phyloP scores from a whole-genome alignment of 768 basidiomycete genomes.

The Zangia roseola region DNA sequence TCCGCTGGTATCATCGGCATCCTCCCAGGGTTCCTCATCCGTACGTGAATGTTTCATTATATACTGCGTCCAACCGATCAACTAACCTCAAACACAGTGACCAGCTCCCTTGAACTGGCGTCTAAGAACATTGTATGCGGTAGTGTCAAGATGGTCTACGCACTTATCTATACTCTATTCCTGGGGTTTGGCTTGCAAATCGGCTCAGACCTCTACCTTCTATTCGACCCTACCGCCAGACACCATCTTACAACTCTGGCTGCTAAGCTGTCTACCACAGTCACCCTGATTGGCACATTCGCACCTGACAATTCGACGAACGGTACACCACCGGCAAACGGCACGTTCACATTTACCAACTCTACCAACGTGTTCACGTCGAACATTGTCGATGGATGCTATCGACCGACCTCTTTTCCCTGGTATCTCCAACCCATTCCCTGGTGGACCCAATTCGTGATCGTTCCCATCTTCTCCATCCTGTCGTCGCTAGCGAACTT shows the following conservation, averaged over 20 bases:
- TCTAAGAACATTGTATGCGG: conserved; percentile 85
- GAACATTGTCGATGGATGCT: conserved; percentile 67
- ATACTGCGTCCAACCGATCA: not conserved
- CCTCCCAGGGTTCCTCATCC: conserved; percentile 83
- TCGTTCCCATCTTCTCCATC: conserved; percentile 73
- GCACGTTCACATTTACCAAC: conserved; percentile 69
- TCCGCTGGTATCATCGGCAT: conserved; percentile 86
- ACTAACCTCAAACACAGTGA: conserved; percentile 46
- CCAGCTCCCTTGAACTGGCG: conserved; percentile 78
- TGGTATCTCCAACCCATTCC: conserved; percentile 88
- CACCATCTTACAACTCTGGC: conserved; percentile 53
- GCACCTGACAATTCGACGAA: conserved; percentile 50
- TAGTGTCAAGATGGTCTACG: conserved; percentile 85
- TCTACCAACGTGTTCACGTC: conserved; percentile 41
- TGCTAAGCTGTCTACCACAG: conserved; percentile 45
- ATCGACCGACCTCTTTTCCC: conserved; percentile 57
- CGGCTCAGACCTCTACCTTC: conserved; percentile 75
- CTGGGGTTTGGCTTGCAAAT: conserved; percentile 84
- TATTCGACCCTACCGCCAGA: conserved; percentile 61
- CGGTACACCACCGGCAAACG: conserved; percentile 45
- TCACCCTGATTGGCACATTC: conserved; percentile 66
- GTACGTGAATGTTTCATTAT: conserved; percentile 40
- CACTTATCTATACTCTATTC: conserved; percentile 84
- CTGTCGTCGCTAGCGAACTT: conserved; percentile 74
- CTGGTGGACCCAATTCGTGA: conserved; percentile 69